Evolutionary conservation across 2,329 filamentous ascomycete genomes (phyloP).

Genomic region (Metarhizium humberi): DNA sequence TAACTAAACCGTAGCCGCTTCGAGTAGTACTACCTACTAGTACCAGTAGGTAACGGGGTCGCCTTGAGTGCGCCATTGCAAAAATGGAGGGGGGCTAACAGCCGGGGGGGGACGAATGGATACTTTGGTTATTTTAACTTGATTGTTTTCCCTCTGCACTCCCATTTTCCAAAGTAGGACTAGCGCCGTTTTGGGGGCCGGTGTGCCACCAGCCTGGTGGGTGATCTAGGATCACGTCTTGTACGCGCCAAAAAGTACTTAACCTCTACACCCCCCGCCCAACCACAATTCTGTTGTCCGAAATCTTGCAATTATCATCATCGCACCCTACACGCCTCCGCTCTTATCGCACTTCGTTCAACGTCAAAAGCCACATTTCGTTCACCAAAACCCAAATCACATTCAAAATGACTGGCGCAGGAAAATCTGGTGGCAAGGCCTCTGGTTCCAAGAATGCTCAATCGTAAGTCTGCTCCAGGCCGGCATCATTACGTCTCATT

Average conservation of each 20-base stretch:
- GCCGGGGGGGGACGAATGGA: not conserved
- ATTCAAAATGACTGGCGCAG: slow-evolving; percentile 98
- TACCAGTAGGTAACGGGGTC: too few species aligned
- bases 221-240: slow-evolving; percentile 42
- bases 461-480: slow-evolving; percentile 61
- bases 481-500: not conserved
- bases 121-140: slow-evolving; percentile 16
- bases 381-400: slow-evolving; percentile 15
- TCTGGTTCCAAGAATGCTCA: slow-evolving; percentile 98
- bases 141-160: slow-evolving; percentile 7
- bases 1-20: too few species aligned
- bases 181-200: slow-evolving; percentile 15
- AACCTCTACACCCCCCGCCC: slow-evolving; percentile 39
- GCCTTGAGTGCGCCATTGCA: too few species aligned
- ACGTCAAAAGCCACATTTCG: slow-evolving; percentile 7
- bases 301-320: slow-evolving; percentile 27
- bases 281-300: slow-evolving; percentile 22
- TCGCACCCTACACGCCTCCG: slow-evolving; percentile 23
- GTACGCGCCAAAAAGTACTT: slow-evolving; percentile 47
- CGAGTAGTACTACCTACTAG: too few species aligned
- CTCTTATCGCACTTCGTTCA: slow-evolving; percentile 6
- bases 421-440: slow-evolving; percentile 99
- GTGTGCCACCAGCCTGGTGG: slow-evolving; percentile 10
- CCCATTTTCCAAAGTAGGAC: slow-evolving; percentile 22
- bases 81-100: not conserved